Evolutionary conservation across 768 basidiomycete species (phyloP), one percentile per base, ranked within the genome.

Genomic region (Suillus paluster): DNA sequence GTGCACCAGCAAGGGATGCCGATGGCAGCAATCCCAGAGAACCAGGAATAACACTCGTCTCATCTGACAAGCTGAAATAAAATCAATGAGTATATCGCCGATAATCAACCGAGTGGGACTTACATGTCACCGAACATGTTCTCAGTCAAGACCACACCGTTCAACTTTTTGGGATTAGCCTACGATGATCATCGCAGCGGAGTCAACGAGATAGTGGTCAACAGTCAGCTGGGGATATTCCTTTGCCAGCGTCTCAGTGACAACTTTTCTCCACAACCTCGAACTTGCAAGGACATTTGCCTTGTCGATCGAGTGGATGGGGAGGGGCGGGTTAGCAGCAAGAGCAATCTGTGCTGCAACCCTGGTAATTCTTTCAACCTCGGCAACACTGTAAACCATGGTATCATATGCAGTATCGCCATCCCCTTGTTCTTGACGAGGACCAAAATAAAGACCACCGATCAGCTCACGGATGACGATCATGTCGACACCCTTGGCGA

Each of bases 51-150:
- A 99, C 94, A 67, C 96, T 98, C 14, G 89, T 86, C 75, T 99
- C 95, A 75, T 99, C 97, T 9, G 97, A 99, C 42, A 99, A 85
- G 70, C 95, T 98, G 70, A 46, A 53, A 54, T 36, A 11, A 15
- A 4, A 25, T 67, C 30, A 63, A 39, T 55, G 11, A 55, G 17
- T 55, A 39, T 19, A 17, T 19, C 12, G 10, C 25, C 5, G 17
- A 17, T 12, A 19, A 27, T 9, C 23, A 25, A 27, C 25, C 4
- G 23, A 6, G 19, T 23, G 30, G 52, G 57, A 80, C 94, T 71
- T 72, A 98, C 97, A 98, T 98, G 75, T 98, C 96, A 50, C 96
- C 96, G 66, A 98, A 97, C 75, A 98, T 76, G 75, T 98, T 98
- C 78, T 96, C 96, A 0, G 95, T 99, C 60, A 99, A 77, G 66